Conservation (phyloP, 1,284 basidiomycete species). For the Amylostereum chailletii region DNA sequence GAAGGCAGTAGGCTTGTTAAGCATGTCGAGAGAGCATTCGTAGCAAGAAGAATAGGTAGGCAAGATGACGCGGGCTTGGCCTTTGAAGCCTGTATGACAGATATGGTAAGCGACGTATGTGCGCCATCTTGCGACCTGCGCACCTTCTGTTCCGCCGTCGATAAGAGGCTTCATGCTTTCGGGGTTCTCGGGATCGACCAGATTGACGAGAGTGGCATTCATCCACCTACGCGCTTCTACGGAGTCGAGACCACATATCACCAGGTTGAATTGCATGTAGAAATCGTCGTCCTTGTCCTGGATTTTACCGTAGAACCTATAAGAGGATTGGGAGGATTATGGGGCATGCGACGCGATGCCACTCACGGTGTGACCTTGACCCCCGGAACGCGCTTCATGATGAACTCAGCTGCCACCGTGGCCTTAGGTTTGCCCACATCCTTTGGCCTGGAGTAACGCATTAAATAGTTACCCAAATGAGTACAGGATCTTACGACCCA, state of each 20-base stretch:
- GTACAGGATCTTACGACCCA: constrained; percentile 23
- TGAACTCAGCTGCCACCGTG: constrained; percentile 86
- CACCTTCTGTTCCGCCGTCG: constrained; percentile 97
- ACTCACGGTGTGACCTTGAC: constrained; percentile 90
- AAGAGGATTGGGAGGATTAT: constrained; percentile 10
- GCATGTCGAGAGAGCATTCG: constrained; percentile 97
- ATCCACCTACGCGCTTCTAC: constrained; percentile 98
- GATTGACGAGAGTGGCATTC: constrained; percentile 92
- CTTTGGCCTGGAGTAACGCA: constrained; percentile 46
- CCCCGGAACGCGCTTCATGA: constrained; percentile 92
- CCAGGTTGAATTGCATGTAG: constrained; percentile 93
- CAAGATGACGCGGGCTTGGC: constrained; percentile 95
- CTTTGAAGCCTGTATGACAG: constrained; percentile 78
- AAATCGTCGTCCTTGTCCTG: constrained; percentile 97
- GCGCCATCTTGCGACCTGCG: constrained; percentile 6
- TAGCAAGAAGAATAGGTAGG: constrained; percentile 96
- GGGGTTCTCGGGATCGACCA: constrained; percentile 86
- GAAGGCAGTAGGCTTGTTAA: constrained; percentile 94
- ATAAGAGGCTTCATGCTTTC: constrained; percentile 97
- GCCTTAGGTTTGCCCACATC: constrained; percentile 97
- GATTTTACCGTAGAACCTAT: constrained; percentile 92
- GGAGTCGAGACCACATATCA: constrained; percentile 98
- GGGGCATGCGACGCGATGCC: constrained; percentile 1
- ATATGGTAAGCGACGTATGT: constrained; percentile 7
- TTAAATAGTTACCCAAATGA: background rate